Evolutionary conservation across 495 filamentous ascomycete species (phyloP).

Genomic region (Hypoxylon fuscum): DNA sequence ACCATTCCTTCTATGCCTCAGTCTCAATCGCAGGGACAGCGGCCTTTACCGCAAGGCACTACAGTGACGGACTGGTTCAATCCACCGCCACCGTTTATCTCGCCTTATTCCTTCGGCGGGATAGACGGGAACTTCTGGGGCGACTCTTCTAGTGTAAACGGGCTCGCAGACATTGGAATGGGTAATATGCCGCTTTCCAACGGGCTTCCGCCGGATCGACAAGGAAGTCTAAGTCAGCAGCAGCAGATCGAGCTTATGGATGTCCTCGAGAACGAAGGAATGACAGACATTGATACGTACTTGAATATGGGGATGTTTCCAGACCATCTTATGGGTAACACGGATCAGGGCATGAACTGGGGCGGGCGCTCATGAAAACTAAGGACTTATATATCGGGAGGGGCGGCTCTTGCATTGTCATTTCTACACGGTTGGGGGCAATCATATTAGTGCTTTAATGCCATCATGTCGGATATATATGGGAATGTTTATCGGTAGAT

Average conservation of each 20-base stretch:
- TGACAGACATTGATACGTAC: constrained; percentile 68
- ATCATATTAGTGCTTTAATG: constrained; percentile 17
- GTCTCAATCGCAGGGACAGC: constrained; percentile 47
- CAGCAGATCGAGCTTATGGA: constrained; percentile 77
- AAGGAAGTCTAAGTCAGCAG: constrained; percentile 72
- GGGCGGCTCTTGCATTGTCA: constrained; percentile 5
- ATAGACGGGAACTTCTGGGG: constrained; percentile 56
- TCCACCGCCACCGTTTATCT: constrained; percentile 62
- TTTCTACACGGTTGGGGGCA: background rate
- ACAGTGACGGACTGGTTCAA: constrained; percentile 54
- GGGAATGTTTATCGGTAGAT: constrained; percentile 31
- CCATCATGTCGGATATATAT: constrained; percentile 21
- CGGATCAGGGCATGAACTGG: constrained; percentile 36
- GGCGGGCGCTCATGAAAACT: constrained; percentile 1
- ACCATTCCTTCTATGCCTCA: constrained; percentile 50
- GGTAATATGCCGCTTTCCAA: constrained; percentile 39
- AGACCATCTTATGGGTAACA: constrained; percentile 28
- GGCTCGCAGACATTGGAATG: constrained; percentile 42
- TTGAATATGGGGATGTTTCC: constrained; percentile 55
- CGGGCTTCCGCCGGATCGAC: constrained; percentile 53
- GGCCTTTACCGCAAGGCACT: constrained; percentile 47
- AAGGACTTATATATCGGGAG: background rate
- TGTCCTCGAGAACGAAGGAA: constrained; percentile 69
- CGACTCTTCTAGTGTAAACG: constrained; percentile 49
- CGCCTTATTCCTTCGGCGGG: constrained; percentile 54